Evolutionary conservation across 495 filamentous ascomycete genomes (phyloP).

Genomic region (Parathielavia hyrcaniae): DNA sequence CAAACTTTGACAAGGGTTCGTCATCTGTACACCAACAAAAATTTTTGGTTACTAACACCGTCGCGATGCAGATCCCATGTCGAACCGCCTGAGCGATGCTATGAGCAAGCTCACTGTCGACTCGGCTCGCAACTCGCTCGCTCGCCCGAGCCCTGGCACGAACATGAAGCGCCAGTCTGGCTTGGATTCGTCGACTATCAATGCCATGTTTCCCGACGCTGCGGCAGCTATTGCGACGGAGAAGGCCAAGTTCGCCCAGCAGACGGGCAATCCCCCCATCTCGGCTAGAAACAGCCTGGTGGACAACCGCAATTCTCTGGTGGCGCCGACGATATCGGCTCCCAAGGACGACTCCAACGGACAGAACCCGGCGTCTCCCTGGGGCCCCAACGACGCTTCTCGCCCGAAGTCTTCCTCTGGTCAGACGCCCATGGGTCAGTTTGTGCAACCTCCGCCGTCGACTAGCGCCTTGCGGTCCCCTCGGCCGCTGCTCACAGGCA

Average conservation of each 20-base stretch:
- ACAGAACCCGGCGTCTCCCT: constrained; percentile 68
- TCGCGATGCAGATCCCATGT: constrained; percentile 75
- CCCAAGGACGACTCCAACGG: constrained; percentile 50
- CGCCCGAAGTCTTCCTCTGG: constrained; percentile 89
- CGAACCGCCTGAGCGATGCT: constrained; percentile 91
- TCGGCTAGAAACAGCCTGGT: constrained; percentile 93
- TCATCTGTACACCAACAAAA: constrained; percentile 27
- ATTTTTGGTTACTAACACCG: constrained; percentile 5
- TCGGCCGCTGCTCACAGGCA: constrained; percentile 58
- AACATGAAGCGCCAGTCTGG: constrained; percentile 88
- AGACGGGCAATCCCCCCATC: constrained; percentile 80
- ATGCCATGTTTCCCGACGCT: constrained; percentile 98
- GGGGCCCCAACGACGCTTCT: constrained; percentile 56
- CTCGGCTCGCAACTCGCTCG: constrained; percentile 77
- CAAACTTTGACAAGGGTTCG: constrained; percentile 95
- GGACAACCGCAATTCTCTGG: constrained; percentile 72
- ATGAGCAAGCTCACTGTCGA: constrained; percentile 90
- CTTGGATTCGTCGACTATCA: constrained; percentile 87
- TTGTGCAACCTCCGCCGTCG: constrained; percentile 74
- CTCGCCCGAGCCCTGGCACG: constrained; percentile 58
- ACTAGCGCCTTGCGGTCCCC: constrained; percentile 80
- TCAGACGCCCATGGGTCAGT: constrained; percentile 93
- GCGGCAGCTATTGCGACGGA: constrained; percentile 95
- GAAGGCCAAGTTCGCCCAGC: constrained; percentile 92
- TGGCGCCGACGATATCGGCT: constrained; percentile 67